phyloP scores from a whole-genome alignment of 2,329 filamentous ascomycete genomes.

The Trichoderma atroviride region DNA sequence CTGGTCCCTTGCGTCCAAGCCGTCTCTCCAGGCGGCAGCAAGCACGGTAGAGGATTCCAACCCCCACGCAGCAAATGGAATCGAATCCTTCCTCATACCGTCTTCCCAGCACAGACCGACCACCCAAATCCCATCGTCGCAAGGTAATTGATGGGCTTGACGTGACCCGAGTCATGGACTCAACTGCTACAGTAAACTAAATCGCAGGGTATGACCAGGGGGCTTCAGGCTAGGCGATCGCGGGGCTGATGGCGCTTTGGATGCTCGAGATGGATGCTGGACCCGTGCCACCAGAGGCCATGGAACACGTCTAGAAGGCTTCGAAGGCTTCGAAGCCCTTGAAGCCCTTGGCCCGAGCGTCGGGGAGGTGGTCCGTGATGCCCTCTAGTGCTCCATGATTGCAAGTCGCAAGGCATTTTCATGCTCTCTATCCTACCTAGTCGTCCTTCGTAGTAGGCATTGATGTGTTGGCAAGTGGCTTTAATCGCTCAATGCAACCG shows the following conservation, averaged over 20 bases:
- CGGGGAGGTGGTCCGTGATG: not conserved
- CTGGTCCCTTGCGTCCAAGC: not conserved
- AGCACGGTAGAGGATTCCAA: not conserved
- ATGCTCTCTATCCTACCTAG: not conserved
- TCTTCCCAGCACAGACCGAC: not conserved
- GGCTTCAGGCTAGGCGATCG: constrained; percentile 7
- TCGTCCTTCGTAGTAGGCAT: not conserved
- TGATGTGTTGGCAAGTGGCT: not conserved
- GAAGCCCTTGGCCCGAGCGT: not conserved
- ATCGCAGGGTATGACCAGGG: not conserved
- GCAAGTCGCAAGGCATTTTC: constrained; percentile 5
- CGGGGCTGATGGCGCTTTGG: constrained; percentile 18
- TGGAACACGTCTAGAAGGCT: constrained; percentile 22
- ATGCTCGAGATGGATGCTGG: not conserved
- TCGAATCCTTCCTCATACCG: not conserved
- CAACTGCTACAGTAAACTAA: not conserved
- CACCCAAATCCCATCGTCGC: not conserved
- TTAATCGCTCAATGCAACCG: constrained; percentile 8
- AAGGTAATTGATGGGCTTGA: not conserved
- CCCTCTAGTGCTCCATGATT: not conserved
- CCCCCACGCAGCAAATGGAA: not conserved
- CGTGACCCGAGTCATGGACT: not conserved
- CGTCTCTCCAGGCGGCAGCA: not conserved
- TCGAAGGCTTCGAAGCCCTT: not conserved
- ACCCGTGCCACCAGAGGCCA: constrained; percentile 3